These are phyloP conservation scores for Rhodotorula kratochvilovae DNA, from an alignment of 768 basidiomycete species.

Conservation along the genomic window DNA sequence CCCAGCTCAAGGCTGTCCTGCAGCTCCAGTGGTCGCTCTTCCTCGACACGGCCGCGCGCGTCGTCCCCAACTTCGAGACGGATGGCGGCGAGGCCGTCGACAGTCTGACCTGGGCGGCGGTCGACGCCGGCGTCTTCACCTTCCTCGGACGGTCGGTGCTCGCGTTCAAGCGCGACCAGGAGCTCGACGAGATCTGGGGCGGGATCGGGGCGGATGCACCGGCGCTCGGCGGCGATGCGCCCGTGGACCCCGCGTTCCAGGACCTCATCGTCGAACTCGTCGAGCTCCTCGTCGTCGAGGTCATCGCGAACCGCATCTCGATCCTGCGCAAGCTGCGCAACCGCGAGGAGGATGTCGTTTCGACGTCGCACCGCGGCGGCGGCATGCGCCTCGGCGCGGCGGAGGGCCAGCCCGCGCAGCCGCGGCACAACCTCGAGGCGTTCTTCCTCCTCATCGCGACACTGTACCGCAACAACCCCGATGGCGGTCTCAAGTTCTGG, in stretches of 20 bases:
- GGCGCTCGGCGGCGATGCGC: constrained; percentile 18
- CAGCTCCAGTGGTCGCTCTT: constrained; percentile 86
- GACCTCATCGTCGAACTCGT: constrained; percentile 59
- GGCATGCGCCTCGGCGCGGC: constrained; percentile 25
- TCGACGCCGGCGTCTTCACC: constrained; percentile 74
- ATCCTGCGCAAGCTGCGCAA: constrained; percentile 62
- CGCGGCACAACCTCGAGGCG: constrained; percentile 77
- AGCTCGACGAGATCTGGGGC: constrained; percentile 48
- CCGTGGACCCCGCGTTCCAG: constrained; percentile 53
- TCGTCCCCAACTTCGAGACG: constrained; percentile 63
- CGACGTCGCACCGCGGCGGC: constrained; percentile 62
- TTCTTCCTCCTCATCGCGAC: constrained; percentile 78
- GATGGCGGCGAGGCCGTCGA: constrained; percentile 65
- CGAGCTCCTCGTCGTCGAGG: constrained; percentile 65
- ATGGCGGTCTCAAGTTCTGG: constrained; percentile 83
- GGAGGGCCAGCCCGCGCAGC: constrained; percentile 49
- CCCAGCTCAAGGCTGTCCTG: constrained; percentile 63
- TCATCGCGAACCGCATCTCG: constrained; percentile 46
- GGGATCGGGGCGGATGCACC: constrained; percentile 12
- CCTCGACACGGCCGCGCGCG: constrained; percentile 68
- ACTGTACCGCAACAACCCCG: constrained; percentile 67
- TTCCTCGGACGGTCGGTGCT: constrained; percentile 64
- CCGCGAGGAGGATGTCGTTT: constrained; percentile 74
- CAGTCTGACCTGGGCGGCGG: constrained; percentile 71
- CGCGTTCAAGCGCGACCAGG: constrained; percentile 54